Base-by-base conservation (phyloP, 352 stramenopile genomes). In the Phytophthora pisi region DNA sequence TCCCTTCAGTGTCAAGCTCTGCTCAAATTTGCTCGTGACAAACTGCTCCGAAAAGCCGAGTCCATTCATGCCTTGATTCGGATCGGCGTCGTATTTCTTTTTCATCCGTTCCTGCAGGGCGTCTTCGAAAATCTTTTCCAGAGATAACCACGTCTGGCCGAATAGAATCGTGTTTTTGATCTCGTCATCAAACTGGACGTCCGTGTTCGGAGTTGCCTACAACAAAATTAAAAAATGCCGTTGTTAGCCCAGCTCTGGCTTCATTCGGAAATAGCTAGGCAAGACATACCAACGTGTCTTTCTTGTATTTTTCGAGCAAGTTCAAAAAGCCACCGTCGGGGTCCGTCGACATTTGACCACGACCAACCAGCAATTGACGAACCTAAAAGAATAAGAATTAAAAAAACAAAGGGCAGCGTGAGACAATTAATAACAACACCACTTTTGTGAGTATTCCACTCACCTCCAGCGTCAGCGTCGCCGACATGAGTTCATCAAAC, bases 121-220 rank as follows among this genome's bases (percentile, higher is more conserved):
- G 64, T 96, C 89, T 80, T 96, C 89, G 64, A 95, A 96, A 40
- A 88, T 90, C 61, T 96, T 96, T 64, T 96, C 89, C 31, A 96
- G 64, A 43, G 89, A 96, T 8, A 96, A 66, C 89, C 89, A 96
- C 24, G 87, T 96, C 70, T 96, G 89, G 0, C 89, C 89, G 64
- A 96, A 96, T 28, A 96, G 60, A 16, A 92, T 74, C 3, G 89
- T 95, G 66, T 96, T 93, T n/a, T 78, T 80, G 20, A 96, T 84
- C 47, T 96, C 89, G 2, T 91, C 77, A 57, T 95, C 86, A 31
- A 96, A 91, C n/a, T 77, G 60, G 5, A 76, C 63, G 65, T 92
- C 84, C 3, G 72, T 63, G 20, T 80, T 84, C 3, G 72, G 51
- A 13, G 64, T 63, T 18, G 67, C 61, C 75, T 86, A 49, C 45